Evolutionary conservation across 164 flowering plant genomes (phyloP), one percentile per base, ranked within the genome.

Genomic region (Magnolia changhungtana): DNA sequence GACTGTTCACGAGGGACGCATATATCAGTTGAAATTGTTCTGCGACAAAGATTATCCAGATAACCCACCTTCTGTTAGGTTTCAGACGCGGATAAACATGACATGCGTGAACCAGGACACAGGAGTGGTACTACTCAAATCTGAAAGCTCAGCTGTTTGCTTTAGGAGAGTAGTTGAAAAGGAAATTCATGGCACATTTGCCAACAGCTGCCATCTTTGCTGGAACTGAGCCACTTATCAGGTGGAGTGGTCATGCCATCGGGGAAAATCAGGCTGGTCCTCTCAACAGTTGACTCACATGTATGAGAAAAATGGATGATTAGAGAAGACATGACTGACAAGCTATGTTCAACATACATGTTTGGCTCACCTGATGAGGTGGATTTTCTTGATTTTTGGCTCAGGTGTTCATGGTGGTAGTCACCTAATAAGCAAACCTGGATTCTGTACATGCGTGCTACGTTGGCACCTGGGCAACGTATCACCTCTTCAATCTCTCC

Each of bases 1-100:
- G 94, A 89, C 91, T 82, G 91, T 89, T 72, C 90, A 90, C 52
- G 94, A 90, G 78, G 94, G 97, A 59, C 87, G 89, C 58, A 90
- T 92, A 78, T 90, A 88, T 82, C 93, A 92, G 84, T 83, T 92
- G 83, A 92, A 92, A 73, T 79, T 92, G 45, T 92, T 88, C 72
- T 92, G 94, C 76, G 93, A 89, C 75, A 83, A 85, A 75, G 91
- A 92, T 73, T 92, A 90, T 78, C 96, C 94, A n/a, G 92, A 88
- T 72, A 85, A 81, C 67, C 94, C 91, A 29, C 93, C 94, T 11
- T 79, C 84, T 49, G 94, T 90, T 18, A 87, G 87, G 82, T 92
- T 92, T 76, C 94, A 92, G 72, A 80, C 89, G 23, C 78, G 88
- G 84, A 85, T 92, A 45, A 92, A 90, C 82, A 90, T 92, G 97